Evolutionary conservation across 352 stramenopile species (phyloP).

Genomic region (Phytopythium boreale): DNA sequence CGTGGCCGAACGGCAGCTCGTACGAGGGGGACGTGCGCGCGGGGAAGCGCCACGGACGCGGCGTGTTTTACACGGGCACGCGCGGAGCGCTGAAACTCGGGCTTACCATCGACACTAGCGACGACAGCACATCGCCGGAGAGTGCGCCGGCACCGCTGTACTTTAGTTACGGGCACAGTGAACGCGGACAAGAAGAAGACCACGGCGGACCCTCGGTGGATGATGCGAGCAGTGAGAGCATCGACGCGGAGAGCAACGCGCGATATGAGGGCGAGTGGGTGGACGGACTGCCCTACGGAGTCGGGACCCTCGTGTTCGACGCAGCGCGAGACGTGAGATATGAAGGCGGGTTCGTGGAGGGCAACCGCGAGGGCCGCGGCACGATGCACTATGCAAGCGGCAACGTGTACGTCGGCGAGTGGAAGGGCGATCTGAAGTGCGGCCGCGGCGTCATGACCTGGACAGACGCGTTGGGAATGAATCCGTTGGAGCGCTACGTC

Average conservation of each 20-base stretch:
- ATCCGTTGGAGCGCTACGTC: slow-evolving; percentile 57
- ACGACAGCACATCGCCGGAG: slow-evolving; percentile 1
- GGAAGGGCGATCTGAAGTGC: slow-evolving; percentile 61
- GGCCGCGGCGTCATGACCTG: slow-evolving; percentile 83
- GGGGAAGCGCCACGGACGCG: slow-evolving; percentile 75
- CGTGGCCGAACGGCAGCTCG: slow-evolving; percentile 78
- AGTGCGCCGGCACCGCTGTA: slow-evolving; percentile 13
- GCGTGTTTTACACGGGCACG: slow-evolving; percentile 48
- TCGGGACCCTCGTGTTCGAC: slow-evolving; percentile 72
- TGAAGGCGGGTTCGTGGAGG: slow-evolving; percentile 45
- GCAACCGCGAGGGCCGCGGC: slow-evolving; percentile 55
- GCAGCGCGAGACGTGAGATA: slow-evolving; percentile 50
- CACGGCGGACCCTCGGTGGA: background rate
- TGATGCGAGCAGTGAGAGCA: background rate
- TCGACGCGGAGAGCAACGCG: slow-evolving; percentile 36
- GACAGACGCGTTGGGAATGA: slow-evolving; percentile 20
- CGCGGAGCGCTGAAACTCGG: slow-evolving; percentile 11
- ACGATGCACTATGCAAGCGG: slow-evolving; percentile 63
- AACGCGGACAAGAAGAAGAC: background rate
- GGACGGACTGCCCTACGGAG: slow-evolving; percentile 63
- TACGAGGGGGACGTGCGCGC: slow-evolving; percentile 73
- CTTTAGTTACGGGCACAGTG: slow-evolving; percentile 23
- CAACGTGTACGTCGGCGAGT: slow-evolving; percentile 71
- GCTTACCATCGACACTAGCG: slow-evolving; percentile 1
- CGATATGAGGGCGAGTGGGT: slow-evolving; percentile 81